Conservation (phyloP, 1,284 basidiomycete species). For the Sutorius eximius region DNA sequence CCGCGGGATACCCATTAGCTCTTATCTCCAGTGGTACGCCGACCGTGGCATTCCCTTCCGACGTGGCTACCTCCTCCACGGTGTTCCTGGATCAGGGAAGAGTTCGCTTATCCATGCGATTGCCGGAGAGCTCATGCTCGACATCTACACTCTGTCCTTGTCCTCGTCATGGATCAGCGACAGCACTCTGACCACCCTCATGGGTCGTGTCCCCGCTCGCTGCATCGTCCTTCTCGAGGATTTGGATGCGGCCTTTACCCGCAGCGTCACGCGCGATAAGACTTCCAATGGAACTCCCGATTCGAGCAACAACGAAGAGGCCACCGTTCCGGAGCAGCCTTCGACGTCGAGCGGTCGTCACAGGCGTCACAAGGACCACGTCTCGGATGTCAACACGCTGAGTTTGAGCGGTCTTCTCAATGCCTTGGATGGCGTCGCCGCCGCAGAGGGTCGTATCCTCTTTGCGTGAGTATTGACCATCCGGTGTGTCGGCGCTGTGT, state of each 20-base stretch:
- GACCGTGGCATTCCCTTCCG: conserved; percentile 80
- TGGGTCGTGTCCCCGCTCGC: conserved; percentile 79
- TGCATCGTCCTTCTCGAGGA: conserved; percentile 85
- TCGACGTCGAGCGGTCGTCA: conserved; percentile 37
- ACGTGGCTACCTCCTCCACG: conserved; percentile 80
- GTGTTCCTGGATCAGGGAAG: conserved; percentile 80
- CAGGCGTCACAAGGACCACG: conserved; percentile 53
- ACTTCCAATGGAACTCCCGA: conserved; percentile 46
- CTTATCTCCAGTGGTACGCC: conserved; percentile 54
- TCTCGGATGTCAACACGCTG: conserved; percentile 78
- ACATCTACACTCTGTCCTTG: conserved; percentile 77
- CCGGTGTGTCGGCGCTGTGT: neutral
- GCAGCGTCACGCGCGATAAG: conserved; percentile 63
- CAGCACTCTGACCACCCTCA: conserved; percentile 70
- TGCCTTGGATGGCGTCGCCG: conserved; percentile 84
- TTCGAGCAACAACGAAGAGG: conserved; percentile 38
- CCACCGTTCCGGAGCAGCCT: conserved; percentile 35
- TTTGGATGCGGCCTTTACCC: conserved; percentile 78
- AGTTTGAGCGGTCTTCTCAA: conserved; percentile 80
- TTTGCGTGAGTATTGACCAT: conserved; percentile 62
- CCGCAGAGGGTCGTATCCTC: conserved; percentile 77
- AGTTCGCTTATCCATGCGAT: conserved; percentile 81
- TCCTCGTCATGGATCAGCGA: conserved; percentile 80
- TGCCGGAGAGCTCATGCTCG: conserved; percentile 76
- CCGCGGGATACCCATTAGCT: neutral